phyloP scores from a whole-genome alignment of 495 filamentous ascomycete species.

The Aspergillus diversus region DNA sequence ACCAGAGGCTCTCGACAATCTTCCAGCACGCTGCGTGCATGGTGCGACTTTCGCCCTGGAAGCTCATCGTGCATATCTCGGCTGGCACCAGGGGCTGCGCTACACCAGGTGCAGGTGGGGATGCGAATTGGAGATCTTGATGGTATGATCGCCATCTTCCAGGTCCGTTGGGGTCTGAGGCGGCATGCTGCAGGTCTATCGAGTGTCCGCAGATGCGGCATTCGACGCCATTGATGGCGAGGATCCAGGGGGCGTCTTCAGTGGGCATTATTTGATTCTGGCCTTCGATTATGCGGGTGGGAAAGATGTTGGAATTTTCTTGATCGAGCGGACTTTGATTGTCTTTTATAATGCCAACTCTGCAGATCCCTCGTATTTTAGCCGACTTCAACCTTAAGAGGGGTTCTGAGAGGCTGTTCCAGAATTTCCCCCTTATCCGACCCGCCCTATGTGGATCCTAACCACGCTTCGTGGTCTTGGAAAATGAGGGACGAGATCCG shows the following conservation, averaged over 20 bases:
- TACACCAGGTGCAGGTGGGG: background rate
- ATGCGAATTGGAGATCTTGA: background rate
- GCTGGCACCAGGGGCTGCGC: background rate
- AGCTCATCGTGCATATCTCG: background rate
- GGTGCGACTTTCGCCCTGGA: background rate
- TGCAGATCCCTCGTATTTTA: background rate
- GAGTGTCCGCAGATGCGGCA: background rate
- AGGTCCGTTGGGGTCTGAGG: background rate
- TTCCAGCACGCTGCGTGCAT: background rate
- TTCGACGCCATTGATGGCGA: background rate
- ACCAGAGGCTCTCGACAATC: background rate
- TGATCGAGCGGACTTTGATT: background rate
- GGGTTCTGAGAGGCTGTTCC: background rate
- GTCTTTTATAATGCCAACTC: background rate
- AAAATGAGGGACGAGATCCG: too few relatives aligned
- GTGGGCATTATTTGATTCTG: background rate
- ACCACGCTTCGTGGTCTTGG: background rate
- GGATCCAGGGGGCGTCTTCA: background rate
- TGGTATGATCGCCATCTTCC: background rate
- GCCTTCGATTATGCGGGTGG: background rate
- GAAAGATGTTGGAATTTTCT: background rate
- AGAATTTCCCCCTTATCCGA: background rate
- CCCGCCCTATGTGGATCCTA: background rate
- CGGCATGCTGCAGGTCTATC: background rate
- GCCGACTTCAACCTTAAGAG: background rate